Evolutionary conservation across 805 yeast genomes (phyloP), one percentile per base, ranked within the genome.

Genomic region (Candida vartiovaarae): DNA sequence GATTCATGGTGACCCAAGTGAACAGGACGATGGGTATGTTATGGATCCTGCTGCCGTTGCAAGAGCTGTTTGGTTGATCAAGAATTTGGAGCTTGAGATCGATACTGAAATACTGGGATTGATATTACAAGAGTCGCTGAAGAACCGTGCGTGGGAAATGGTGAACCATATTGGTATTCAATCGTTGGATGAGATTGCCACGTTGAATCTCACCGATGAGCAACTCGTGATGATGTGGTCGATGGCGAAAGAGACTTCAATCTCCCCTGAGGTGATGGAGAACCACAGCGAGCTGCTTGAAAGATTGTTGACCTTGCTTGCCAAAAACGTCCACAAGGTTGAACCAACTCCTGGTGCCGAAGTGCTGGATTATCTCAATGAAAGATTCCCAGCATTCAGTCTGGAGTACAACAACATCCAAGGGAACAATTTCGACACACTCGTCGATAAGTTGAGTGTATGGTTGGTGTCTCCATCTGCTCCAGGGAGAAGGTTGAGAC

Each of bases 1-100:
- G 5, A 50, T 73, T 1, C 36, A 53, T 28, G 73, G 73, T 9
- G 76, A 71, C 44, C 51, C 53, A 3, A 55, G 53, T 24, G 72
- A 68, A n/a, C 47, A 46, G 28, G 58, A 59, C 8, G 71, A 66
- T 25, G 67, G 62, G 0, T 59, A 60, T 37, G 41, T 47, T 8
- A 41, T 62, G 28, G 42, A 45, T 11, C 46, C 51, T 1, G 38
- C 34, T 3, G 58, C 56, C 11, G 41, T 65, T 7, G 42, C 54
- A 3, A 59, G 55, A 34, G 46, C 60, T 8, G 39, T 55, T 1
- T 56, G 58, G 43, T 24, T 65, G 5, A 26, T 62, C 28, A 43
- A 53, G 10, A 49, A 49, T 20, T 30, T 65, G 30, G 34, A 41
- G 25, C 11, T 8, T 5, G 44, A 50, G 10, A 50, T 35, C 5